Conservation (phyloP, 169 alveolate genomes). For the Plasmodium reichenowi region DNA sequence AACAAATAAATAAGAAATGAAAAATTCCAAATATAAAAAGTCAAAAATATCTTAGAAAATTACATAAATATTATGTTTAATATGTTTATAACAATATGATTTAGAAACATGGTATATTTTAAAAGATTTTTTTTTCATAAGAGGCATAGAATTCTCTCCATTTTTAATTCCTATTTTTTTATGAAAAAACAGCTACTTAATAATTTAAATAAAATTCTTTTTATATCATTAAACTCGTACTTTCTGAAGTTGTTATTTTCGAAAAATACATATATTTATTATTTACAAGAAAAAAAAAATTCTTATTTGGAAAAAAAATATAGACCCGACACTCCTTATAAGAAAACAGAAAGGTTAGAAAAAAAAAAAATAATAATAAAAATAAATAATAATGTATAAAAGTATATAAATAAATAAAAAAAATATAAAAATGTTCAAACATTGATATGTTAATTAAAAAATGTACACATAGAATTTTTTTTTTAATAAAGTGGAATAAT, state of each 20-base stretch:
- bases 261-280: slow-evolving; percentile 2
- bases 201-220: slow-evolving; percentile 9
- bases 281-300: slow-evolving; percentile 47
- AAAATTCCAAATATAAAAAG: too few relatives aligned
- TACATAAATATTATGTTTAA: too few relatives aligned
- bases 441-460: not conserved
- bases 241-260: slow-evolving; percentile 39
- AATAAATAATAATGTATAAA: slow-evolving; percentile 1
- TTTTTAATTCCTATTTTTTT: not conserved
- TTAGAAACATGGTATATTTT: not conserved
- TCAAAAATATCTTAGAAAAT: too few relatives aligned
- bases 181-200: slow-evolving; percentile 8
- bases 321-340: slow-evolving; percentile 37
- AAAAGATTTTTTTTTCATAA: slow-evolving; percentile 3
- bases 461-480: not conserved
- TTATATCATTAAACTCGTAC: slow-evolving; percentile 41
- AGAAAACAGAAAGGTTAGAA: slow-evolving; percentile 60
- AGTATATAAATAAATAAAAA: not conserved
- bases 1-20: too few relatives aligned
- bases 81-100: too few relatives aligned
- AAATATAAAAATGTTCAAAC: not conserved
- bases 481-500: slow-evolving; percentile 53
- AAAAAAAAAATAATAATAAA: not conserved
- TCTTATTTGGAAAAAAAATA: slow-evolving; percentile 58
- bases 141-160: slow-evolving; percentile 1